Evolutionary conservation across 345 rosid genomes (phyloP).

Genomic region (Turnera subulata): DNA sequence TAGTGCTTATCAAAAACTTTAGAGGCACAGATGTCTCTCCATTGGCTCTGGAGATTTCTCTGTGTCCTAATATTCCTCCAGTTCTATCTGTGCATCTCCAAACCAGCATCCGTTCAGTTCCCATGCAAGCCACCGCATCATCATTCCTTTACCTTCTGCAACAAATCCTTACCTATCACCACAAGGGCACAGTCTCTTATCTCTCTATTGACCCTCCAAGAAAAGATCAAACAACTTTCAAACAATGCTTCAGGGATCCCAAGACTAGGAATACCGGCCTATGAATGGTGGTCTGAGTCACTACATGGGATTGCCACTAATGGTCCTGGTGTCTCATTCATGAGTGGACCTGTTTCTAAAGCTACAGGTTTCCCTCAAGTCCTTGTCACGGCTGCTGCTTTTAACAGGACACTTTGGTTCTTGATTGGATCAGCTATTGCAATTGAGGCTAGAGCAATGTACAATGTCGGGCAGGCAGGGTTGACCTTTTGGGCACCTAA

Average conservation of each 20-base stretch:
- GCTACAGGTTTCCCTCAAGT: conserved; percentile 92
- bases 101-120: conserved; percentile 27
- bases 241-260: conserved; percentile 64
- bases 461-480: conserved; percentile 81
- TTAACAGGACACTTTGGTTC: conserved; percentile 79
- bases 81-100: conserved; percentile 7
- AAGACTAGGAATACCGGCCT: conserved; percentile 75
- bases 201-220: conserved; percentile 64
- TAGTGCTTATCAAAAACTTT: too few relatives aligned
- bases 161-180: conserved; percentile 46
- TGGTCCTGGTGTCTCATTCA: conserved; percentile 82
- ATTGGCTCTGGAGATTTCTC: conserved; percentile 6
- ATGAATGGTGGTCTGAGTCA: conserved; percentile 97
- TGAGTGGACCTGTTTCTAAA: conserved; percentile 45
- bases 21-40: too few relatives aligned
- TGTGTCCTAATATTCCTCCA: conserved; percentile 5
- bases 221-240: conserved; percentile 67
- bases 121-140: conserved; percentile 58
- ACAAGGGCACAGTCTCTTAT: conserved; percentile 62
- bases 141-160: conserved; percentile 58
- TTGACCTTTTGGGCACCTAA: conserved; percentile 94
- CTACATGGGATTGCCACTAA: conserved; percentile 82
- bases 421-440: conserved; percentile 60
- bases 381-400: conserved; percentile 59
- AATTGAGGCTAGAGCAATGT: conserved; percentile 80